A percentile compares a stretch with the other conserved stretches of the same genome.
Conservation (phyloP, 495 filamentous ascomycete genomes). For the Neurospora tetrasperma region DNA sequence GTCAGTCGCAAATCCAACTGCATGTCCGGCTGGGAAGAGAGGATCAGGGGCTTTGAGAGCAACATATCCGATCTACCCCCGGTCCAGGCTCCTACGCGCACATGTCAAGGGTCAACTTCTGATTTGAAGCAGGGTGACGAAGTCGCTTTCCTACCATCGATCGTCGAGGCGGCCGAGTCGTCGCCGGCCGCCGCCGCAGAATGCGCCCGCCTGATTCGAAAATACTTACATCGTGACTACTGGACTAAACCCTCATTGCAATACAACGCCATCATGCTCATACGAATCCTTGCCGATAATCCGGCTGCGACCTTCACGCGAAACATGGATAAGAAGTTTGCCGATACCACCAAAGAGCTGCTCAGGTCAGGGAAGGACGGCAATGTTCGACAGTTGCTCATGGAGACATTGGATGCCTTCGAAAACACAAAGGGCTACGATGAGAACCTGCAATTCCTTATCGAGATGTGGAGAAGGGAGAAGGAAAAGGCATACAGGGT, state of each 20-base stretch:
- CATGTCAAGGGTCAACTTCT: background rate
- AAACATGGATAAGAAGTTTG: conserved; percentile 76
- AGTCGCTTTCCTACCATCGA: conserved; percentile 83
- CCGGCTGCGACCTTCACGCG: conserved; percentile 81
- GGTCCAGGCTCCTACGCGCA: background rate
- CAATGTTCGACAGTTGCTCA: conserved; percentile 70
- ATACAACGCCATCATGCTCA: conserved; percentile 95
- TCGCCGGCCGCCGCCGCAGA: conserved; percentile 74
- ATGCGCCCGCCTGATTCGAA: conserved; percentile 66
- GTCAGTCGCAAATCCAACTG: background rate
- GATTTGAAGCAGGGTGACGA: conserved; percentile 55
- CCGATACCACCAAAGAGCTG: conserved; percentile 62
- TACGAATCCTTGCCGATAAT: conserved; percentile 86
- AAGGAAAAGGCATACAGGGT: conserved; percentile 49
- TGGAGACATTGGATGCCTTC: conserved; percentile 73
- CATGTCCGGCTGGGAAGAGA: background rate
- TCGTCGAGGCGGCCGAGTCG: conserved; percentile 91
- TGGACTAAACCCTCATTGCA: conserved; percentile 53
- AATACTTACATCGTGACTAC: conserved; percentile 64
- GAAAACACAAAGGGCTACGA: conserved; percentile 59
- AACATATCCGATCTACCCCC: background rate
- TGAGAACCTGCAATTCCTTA: conserved; percentile 53
- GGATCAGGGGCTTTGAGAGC: background rate
- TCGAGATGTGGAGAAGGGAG: conserved; percentile 86
- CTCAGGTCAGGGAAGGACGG: conserved; percentile 61